A percentile compares a stretch with the other conserved stretches of the same genome.
These are phyloP conservation scores for Artomyces pyxidatus DNA, from an alignment of 768 basidiomycete genomes.

Conservation along the genomic window DNA sequence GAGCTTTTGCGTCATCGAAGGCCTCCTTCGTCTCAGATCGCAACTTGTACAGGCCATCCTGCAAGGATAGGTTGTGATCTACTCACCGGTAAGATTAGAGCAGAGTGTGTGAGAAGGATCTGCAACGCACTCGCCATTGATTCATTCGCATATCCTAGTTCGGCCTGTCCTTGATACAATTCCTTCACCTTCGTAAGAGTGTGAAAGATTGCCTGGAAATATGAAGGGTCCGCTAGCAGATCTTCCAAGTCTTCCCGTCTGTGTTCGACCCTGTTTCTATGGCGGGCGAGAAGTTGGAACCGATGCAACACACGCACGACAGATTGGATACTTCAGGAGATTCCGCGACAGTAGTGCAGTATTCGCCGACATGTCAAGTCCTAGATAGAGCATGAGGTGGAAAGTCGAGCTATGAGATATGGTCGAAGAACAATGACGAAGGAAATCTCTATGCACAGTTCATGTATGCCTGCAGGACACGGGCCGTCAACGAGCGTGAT, in stretches of 20 bases:
- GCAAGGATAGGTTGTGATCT: conserved; percentile 73
- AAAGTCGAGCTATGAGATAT: too few relatives aligned
- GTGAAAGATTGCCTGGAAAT: conserved; percentile 86
- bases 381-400: too few relatives aligned
- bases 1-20: conserved; percentile 76
- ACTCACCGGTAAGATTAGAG: background rate
- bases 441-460: too few relatives aligned
- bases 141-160: conserved; percentile 79
- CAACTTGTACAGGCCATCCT: conserved; percentile 67
- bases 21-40: conserved; percentile 79
- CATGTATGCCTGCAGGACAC: too few relatives aligned
- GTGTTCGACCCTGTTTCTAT: too few relatives aligned
- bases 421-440: too few relatives aligned
- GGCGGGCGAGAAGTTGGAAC: too few relatives aligned
- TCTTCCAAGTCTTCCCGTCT: conserved; percentile 92
- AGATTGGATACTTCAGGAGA: conserved; percentile 69
- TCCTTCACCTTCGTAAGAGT: conserved; percentile 65
- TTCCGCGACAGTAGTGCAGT: conserved; percentile 34
- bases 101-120: conserved; percentile 1
- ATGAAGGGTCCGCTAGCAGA: conserved; percentile 67
- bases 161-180: conserved; percentile 67
- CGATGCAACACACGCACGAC: too few relatives aligned
- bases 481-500: too few relatives aligned
- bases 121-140: conserved; percentile 67
- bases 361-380: conserved; percentile 16